Evolutionary conservation across 2,329 filamentous ascomycete species (phyloP).

Genomic region (Fusarium scirpi): DNA sequence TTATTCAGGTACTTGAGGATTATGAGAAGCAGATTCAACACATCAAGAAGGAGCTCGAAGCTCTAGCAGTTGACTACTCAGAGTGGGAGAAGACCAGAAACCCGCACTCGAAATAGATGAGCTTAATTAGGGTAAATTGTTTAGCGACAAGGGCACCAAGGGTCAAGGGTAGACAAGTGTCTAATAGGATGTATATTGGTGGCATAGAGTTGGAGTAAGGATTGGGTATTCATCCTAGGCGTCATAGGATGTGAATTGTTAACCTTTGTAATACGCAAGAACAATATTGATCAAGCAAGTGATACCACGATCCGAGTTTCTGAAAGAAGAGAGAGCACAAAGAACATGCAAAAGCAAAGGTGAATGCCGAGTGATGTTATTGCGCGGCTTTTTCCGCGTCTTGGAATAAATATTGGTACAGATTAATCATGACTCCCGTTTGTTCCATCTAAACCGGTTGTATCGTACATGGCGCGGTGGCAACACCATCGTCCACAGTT

Average conservation of each 20-base stretch:
- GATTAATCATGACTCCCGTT: slow-evolving; percentile 40
- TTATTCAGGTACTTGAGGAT: slow-evolving; percentile 77
- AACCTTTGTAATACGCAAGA: slow-evolving; percentile 32
- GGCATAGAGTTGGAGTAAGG: slow-evolving; percentile 39
- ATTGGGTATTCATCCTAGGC: slow-evolving; percentile 41
- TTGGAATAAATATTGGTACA: slow-evolving; percentile 42
- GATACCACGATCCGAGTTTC: slow-evolving; percentile 6
- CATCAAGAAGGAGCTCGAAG: slow-evolving; percentile 78
- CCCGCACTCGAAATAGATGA: slow-evolving; percentile 52
- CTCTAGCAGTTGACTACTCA: slow-evolving; percentile 68
- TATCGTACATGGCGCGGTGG: slow-evolving; percentile 42
- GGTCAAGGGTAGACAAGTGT: slow-evolving; percentile 17
- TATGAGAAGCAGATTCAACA: slow-evolving; percentile 85
- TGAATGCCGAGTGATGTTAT: slow-evolving; percentile 27
- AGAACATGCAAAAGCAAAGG: slow-evolving; percentile 9
- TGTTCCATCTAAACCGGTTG: slow-evolving; percentile 35
- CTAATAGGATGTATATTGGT: slow-evolving; percentile 37
- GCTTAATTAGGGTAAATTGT: slow-evolving; percentile 9
- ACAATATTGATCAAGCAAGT: slow-evolving; percentile 19
- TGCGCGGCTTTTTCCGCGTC: slow-evolving; percentile 31
- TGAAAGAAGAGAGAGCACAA: neutral
- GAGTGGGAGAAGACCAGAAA: slow-evolving; percentile 66
- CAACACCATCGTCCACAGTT: slow-evolving; percentile 26
- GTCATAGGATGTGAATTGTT: slow-evolving; percentile 37
- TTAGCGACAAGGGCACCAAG: slow-evolving; percentile 1